A percentile compares a stretch with the other conserved stretches of the same genome.
Evolutionary conservation across 495 filamentous ascomycete genomes (phyloP).

Genomic region (Lasiosphaeria hispida): DNA sequence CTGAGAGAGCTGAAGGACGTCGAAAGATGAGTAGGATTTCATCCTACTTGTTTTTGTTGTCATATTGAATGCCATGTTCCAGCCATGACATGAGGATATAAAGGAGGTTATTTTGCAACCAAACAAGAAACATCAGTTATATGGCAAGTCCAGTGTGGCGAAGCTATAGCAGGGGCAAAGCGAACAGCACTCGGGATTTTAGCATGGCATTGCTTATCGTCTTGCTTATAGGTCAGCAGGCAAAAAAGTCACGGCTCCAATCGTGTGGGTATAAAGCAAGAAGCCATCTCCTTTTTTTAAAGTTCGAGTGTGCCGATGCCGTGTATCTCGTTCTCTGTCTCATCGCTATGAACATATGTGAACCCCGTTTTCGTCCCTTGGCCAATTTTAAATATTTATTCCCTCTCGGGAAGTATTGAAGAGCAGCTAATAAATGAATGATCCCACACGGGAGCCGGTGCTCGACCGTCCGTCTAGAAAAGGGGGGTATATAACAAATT

Average conservation of each 20-base stretch:
- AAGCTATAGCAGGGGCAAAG: too few species aligned
- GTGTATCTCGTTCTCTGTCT: too few species aligned
- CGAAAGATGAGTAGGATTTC: background rate
- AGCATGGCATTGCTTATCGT: background rate
- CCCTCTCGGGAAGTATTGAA: too few species aligned
- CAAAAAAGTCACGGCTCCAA: background rate
- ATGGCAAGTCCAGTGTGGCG: too few species aligned
- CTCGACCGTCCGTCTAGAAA: slow-evolving; percentile 11
- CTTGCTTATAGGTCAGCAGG: background rate
- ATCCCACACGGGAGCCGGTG: slow-evolving; percentile 14
- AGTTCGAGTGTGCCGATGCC: too few species aligned
- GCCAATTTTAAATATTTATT: too few species aligned
- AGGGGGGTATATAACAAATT: slow-evolving; percentile 12
- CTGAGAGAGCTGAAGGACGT: too few species aligned
- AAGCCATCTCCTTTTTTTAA: too few species aligned
- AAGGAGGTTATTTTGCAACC: background rate
- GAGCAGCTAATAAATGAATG: too few species aligned
- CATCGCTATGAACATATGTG: background rate
- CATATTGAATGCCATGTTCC: background rate
- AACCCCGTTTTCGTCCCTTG: too few species aligned
- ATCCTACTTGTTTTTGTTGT: background rate
- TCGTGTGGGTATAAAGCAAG: too few species aligned
- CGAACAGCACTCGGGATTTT: background rate
- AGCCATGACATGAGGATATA: slow-evolving; percentile 3
- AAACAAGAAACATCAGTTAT: too few species aligned